Evolutionary conservation across 1,139 yeast species (phyloP).

Genomic region (Suhomyces choctaworum): DNA sequence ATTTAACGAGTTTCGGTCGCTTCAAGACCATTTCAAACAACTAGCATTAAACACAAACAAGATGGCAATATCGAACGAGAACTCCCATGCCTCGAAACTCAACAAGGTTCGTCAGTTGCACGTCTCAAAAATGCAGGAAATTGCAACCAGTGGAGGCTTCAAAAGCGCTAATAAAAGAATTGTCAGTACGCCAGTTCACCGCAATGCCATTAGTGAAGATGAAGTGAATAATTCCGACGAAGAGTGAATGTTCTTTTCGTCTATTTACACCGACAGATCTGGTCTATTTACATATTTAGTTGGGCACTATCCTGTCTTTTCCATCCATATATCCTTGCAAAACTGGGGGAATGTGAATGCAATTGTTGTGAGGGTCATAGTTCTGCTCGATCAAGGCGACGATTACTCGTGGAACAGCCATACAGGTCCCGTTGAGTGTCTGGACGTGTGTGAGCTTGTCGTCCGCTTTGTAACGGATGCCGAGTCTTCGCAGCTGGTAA

Average conservation of each 20-base stretch:
- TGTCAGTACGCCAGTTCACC: constrained; percentile 31
- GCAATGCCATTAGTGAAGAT: constrained; percentile 3
- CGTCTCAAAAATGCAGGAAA: constrained; percentile 24
- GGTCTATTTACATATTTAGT: constrained; percentile 3
- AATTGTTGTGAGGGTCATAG: constrained; percentile 58
- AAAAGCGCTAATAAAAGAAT: constrained; percentile 24
- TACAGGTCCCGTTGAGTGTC: constrained; percentile 92
- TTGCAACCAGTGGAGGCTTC: constrained; percentile 15
- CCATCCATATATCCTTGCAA: constrained; percentile 69
- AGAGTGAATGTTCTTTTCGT: constrained; percentile 9
- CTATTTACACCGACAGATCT: too few relatives aligned
- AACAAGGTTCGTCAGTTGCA: constrained; percentile 36
- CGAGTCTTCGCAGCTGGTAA: constrained; percentile 82
- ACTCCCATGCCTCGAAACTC: constrained; percentile 15
- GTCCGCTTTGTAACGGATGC: constrained; percentile 52
- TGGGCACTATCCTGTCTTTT: constrained; percentile 34
- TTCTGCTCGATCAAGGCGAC: constrained; percentile 85
- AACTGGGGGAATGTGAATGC: constrained; percentile 68
- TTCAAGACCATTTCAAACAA: constrained; percentile 28
- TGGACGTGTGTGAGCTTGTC: constrained; percentile 57
- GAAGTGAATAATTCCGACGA: constrained; percentile 26
- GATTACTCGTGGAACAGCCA: constrained; percentile 91
- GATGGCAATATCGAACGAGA: constrained; percentile 9
- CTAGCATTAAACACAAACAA: constrained; percentile 19
- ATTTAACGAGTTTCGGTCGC: constrained; percentile 23